phyloP scores from a whole-genome alignment of 306 rosid species.

The Cicer bijugum region DNA sequence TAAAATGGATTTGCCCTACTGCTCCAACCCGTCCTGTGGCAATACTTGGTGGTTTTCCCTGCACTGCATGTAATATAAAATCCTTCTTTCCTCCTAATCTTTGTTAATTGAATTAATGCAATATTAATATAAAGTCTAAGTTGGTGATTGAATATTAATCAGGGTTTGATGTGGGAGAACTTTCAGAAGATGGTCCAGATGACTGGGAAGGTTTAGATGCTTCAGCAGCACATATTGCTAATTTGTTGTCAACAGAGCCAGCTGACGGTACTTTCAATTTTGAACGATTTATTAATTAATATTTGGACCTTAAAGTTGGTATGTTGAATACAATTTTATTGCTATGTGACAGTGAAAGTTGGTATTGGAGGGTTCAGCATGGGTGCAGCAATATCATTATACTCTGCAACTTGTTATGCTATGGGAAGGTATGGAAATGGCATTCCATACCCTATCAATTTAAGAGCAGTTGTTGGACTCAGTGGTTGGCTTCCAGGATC shows the following conservation, averaged over 20 bases:
- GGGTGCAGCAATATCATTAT: constrained; percentile 97
- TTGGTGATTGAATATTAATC: constrained; percentile 39
- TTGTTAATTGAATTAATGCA: neutral
- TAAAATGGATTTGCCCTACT: constrained; percentile 99
- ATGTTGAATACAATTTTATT: constrained; percentile 20
- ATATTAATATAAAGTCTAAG: constrained; percentile 16
- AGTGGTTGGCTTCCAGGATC: constrained; percentile 99
- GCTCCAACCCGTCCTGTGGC: constrained; percentile 99
- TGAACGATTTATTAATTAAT: constrained; percentile 10
- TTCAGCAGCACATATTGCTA: constrained; percentile 91
- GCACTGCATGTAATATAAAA: constrained; percentile 84
- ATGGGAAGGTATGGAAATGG: constrained; percentile 87
- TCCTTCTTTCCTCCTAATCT: constrained; percentile 18
- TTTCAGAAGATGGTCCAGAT: constrained; percentile 90
- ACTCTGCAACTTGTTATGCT: constrained; percentile 96
- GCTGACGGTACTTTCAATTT: constrained; percentile 73
- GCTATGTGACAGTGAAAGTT: constrained; percentile 77
- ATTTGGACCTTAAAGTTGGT: neutral
- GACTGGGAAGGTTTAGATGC: constrained; percentile 99
- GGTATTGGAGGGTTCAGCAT: constrained; percentile 98
- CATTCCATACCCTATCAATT: constrained; percentile 72
- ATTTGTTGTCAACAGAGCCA: constrained; percentile 93
- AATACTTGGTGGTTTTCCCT: constrained; percentile 87
- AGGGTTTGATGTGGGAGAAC: constrained; percentile 99
- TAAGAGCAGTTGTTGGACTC: constrained; percentile 87